Percentiles rank a stretch among this genome's conserved stretches.
Conservation (phyloP, 495 filamentous ascomycete species). For the Lepidopterella palustris region DNA sequence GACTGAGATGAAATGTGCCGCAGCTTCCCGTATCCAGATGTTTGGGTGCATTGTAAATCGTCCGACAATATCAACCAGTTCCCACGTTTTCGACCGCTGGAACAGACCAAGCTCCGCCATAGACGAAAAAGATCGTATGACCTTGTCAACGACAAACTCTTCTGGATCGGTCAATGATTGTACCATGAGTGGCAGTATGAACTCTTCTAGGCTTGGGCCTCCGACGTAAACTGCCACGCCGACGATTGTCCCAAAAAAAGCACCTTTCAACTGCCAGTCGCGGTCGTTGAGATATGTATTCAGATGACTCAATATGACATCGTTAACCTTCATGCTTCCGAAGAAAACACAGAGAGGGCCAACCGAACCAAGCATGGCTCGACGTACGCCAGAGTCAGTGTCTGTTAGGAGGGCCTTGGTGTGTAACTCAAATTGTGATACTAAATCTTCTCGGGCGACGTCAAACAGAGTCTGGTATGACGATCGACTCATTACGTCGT, state of each 20-base stretch:
- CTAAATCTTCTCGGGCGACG: slow-evolving; percentile 65
- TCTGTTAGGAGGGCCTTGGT: slow-evolving; percentile 89
- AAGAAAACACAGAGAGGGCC: slow-evolving; percentile 93
- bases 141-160: slow-evolving; percentile 89
- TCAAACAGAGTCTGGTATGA: slow-evolving; percentile 80
- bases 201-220: slow-evolving; percentile 81
- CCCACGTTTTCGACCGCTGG: slow-evolving; percentile 77
- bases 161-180: slow-evolving; percentile 95
- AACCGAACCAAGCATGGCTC: slow-evolving; percentile 91
- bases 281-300: slow-evolving; percentile 97
- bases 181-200: slow-evolving; percentile 92
- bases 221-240: slow-evolving; percentile 89
- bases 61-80: slow-evolving; percentile 70
- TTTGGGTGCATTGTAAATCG: slow-evolving; percentile 92
- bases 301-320: slow-evolving; percentile 88
- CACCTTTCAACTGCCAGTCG: slow-evolving; percentile 94
- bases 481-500: slow-evolving; percentile 50
- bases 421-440: slow-evolving; percentile 74
- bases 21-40: slow-evolving; percentile 87
- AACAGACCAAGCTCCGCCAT: slow-evolving; percentile 86
- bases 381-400: slow-evolving; percentile 74
- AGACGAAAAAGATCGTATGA: slow-evolving; percentile 78
- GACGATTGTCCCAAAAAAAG: slow-evolving; percentile 92
- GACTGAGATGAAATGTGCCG: slow-evolving; percentile 72
- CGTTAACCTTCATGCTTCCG: slow-evolving; percentile 78